Evolutionary conservation across 768 basidiomycete species (phyloP), one percentile per base, ranked within the genome.

Genomic region (Macrolepiota albuminosa): DNA sequence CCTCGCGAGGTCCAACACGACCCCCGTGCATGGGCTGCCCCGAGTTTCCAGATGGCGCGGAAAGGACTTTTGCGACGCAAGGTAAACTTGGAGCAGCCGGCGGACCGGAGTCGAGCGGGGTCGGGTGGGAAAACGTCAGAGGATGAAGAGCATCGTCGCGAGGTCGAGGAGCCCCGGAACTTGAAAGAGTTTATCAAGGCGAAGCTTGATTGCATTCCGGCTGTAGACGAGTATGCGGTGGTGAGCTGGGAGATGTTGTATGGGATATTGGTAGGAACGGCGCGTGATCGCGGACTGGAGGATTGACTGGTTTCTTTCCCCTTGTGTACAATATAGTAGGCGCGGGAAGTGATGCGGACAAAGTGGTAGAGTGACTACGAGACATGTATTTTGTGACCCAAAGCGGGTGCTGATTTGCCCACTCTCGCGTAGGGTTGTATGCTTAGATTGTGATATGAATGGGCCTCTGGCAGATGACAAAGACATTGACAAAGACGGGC

Each of bases 401-500:
- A 43, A 21, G 43, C 21, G 4, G 43, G 43, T 4, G 10, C 7
- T 24, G 10, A 21, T 11, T 46, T 46, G 11, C 45, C 45, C 4
- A 11, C n/a, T 10, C 9, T 10, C 36, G 36, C 36, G 6, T n/a
- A 42, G 16, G 40, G 4, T 13, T 6, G 45, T 26, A 21, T 34
- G 50, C 52, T 39, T 39, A 9, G 26, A 36, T 34, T 40, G 51
- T 55, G 54, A 42, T 24, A 56, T 56, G 39, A 59, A 45, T 36
- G 39, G 37, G 29, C 40, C 51, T 56, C 58, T 59, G 54, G 14
- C 48, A 63, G 73, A 73, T 74, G 74, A 76, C 75, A 75, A 75
- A 76, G 74, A 76, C 65, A 69, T 71, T 74, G 71, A 74, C 73
- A 74, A 73, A 74, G 72, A 64, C 63, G 56, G 56, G 34, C 65